Percentiles rank a stretch among this genome's conserved stretches.
Conservation (phyloP, 2,329 filamentous ascomycete genomes). For the Coleophoma eucalyptorum region DNA sequence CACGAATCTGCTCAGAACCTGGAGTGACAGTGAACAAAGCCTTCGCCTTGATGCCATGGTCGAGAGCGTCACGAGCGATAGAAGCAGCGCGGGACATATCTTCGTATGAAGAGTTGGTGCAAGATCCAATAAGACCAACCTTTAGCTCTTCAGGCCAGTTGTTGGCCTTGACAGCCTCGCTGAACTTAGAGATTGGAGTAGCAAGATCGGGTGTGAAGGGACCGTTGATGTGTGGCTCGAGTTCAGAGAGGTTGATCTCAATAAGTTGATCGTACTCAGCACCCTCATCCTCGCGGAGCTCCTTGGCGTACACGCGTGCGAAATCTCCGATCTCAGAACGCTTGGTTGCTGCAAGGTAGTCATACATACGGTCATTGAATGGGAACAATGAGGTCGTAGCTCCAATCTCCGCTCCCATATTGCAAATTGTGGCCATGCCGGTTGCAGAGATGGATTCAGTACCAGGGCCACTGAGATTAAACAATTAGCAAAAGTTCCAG, state of each 20-base stretch:
- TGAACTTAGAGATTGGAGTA: constrained; percentile 97
- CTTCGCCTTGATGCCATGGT: constrained; percentile 93
- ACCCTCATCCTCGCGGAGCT: constrained; percentile 83
- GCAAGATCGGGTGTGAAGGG: constrained; percentile 98
- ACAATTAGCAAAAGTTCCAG: constrained; percentile 29
- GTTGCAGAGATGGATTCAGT: constrained; percentile 72
- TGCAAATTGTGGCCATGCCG: constrained; percentile 80
- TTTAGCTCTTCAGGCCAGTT: constrained; percentile 96
- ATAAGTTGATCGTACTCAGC: constrained; percentile 95
- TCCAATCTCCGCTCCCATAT: constrained; percentile 71
- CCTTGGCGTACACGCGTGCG: constrained; percentile 76
- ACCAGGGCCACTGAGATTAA: constrained; percentile 57
- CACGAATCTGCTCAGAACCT: constrained; percentile 94
- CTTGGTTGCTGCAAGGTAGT: constrained; percentile 91
- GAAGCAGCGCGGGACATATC: constrained; percentile 94
- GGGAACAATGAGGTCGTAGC: constrained; percentile 94
- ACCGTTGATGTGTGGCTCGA: constrained; percentile 98
- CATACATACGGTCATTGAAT: constrained; percentile 97
- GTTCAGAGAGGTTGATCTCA: constrained; percentile 90
- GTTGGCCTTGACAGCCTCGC: constrained; percentile 89
- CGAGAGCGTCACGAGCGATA: constrained; percentile 85
- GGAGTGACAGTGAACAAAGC: constrained; percentile 91
- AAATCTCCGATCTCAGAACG: constrained; percentile 88
- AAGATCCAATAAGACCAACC: constrained; percentile 95
- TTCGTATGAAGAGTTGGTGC: constrained; percentile 85